Conservation (phyloP, 2,329 filamentous ascomycete genomes). For the Penicillium sp. region DNA sequence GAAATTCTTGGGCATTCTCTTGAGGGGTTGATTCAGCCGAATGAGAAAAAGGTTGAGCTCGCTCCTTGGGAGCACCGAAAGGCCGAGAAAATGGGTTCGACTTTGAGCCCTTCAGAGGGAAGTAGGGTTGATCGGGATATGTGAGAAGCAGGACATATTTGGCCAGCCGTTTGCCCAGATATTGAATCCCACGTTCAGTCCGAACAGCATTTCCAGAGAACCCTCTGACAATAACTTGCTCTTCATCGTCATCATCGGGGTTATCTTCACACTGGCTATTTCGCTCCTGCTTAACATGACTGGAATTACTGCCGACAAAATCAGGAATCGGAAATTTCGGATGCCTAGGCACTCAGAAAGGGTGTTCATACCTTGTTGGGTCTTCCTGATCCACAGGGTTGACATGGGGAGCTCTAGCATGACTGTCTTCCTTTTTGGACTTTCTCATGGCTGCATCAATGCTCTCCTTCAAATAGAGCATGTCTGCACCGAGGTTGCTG, state of each 20-base stretch:
- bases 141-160: slow-evolving; percentile 87
- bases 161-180: slow-evolving; percentile 88
- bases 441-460: slow-evolving; percentile 81
- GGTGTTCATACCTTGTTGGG: background rate
- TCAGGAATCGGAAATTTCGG: background rate
- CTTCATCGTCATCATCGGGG: slow-evolving; percentile 51
- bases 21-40: slow-evolving; percentile 35
- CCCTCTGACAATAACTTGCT: slow-evolving; percentile 82
- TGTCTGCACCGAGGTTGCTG: slow-evolving; percentile 91
- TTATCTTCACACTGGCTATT: slow-evolving; percentile 5
- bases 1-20: slow-evolving; percentile 40
- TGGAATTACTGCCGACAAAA: background rate
- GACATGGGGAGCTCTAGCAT: slow-evolving; percentile 43
- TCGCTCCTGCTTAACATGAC: background rate
- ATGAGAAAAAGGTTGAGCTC: slow-evolving; percentile 35
- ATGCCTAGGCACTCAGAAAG: background rate
- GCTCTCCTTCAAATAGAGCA: slow-evolving; percentile 96
- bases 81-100: slow-evolving; percentile 47
- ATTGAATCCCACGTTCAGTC: slow-evolving; percentile 95
- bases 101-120: slow-evolving; percentile 61
- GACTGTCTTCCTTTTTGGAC: slow-evolving; percentile 60
- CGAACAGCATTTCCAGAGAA: slow-evolving; percentile 86
- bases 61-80: slow-evolving; percentile 42
- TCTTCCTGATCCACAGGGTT: background rate
- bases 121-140: slow-evolving; percentile 87